These are phyloP conservation scores for Talaromyces albobiverticillius DNA, from an alignment of 2,329 filamentous ascomycete species.

Conservation along the genomic window DNA sequence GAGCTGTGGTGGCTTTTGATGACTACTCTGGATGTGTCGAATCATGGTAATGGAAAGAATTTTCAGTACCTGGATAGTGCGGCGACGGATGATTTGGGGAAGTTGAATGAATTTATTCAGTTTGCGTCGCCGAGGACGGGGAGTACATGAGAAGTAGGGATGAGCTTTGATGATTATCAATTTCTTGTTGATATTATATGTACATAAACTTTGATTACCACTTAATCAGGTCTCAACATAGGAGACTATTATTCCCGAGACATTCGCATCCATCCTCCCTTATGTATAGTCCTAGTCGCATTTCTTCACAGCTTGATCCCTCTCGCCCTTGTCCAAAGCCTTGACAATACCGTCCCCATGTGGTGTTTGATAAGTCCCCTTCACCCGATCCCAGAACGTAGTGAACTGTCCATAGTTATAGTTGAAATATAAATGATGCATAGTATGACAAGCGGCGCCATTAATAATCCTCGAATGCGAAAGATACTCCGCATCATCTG, in stretches of 20 bases:
- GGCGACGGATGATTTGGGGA: slow-evolving; percentile 29
- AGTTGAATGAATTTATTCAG: slow-evolving; percentile 30
- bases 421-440: slow-evolving; percentile 78
- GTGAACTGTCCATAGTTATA: slow-evolving; percentile 88
- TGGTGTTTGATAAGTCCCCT: slow-evolving; percentile 64
- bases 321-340: background rate
- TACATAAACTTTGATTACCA: no score
- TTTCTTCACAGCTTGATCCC: background rate
- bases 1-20: slow-evolving; percentile 31
- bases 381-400: slow-evolving; percentile 76
- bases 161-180: background rate
- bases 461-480: slow-evolving; percentile 77
- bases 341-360: slow-evolving; percentile 16
- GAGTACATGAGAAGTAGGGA: background rate
- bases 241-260: no score
- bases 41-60: slow-evolving; percentile 15
- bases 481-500: slow-evolving; percentile 79
- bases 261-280: background rate
- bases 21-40: slow-evolving; percentile 22
- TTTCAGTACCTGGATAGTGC: slow-evolving; percentile 25
- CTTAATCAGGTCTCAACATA: no score
- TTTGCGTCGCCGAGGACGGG: slow-evolving; percentile 15
- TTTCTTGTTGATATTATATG: background rate
- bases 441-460: slow-evolving; percentile 88
- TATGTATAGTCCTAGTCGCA: no score